Evolutionary conservation across 2,329 filamentous ascomycete species (phyloP).

Genomic region (Thielaviopsis musarum): DNA sequence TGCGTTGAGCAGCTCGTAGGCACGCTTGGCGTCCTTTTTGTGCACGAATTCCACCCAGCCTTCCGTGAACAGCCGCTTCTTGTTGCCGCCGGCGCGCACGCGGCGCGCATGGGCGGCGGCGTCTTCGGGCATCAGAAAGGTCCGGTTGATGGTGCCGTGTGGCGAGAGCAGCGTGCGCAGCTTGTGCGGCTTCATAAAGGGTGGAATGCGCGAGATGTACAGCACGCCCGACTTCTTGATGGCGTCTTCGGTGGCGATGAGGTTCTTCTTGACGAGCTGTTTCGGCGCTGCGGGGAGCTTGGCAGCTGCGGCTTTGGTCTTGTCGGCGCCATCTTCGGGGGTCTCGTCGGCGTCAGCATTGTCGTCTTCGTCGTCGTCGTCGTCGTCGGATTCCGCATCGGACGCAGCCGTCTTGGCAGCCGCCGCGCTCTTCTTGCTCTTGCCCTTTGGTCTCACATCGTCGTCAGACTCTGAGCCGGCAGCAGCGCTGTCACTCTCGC

Average conservation of each 20-base stretch:
- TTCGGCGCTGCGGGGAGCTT: conserved; percentile 9
- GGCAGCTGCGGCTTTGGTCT: conserved; percentile 18
- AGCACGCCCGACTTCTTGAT: conserved; percentile 62
- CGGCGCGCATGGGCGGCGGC: conserved; percentile 47
- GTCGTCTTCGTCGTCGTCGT: conserved; percentile 17
- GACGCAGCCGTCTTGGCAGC: conserved; percentile 9
- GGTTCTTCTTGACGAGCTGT: conserved; percentile 46
- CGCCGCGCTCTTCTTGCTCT: conserved; percentile 9
- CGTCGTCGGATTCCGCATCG: conserved; percentile 18
- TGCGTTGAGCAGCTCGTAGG: conserved; percentile 60
- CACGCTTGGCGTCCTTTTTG: conserved; percentile 63
- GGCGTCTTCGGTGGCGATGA: conserved; percentile 45
- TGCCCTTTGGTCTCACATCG: conserved; percentile 14
- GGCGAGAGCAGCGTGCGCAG: conserved; percentile 57
- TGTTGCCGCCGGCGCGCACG: conserved; percentile 60
- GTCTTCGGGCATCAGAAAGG: conserved; percentile 67
- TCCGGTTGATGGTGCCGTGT: conserved; percentile 59
- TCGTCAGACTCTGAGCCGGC: conserved; percentile 21
- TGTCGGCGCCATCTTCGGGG: conserved; percentile 24
- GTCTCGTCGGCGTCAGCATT: conserved; percentile 15
- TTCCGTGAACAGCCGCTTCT: conserved; percentile 66
- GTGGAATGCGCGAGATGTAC: conserved; percentile 69
- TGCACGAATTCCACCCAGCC: conserved; percentile 72
- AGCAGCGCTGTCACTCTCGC: conserved; percentile 23
- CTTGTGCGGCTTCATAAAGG: conserved; percentile 75